These are phyloP conservation scores for Botrytis fragariae DNA, from an alignment of 2,329 filamentous ascomycete genomes.

Conservation along the genomic window DNA sequence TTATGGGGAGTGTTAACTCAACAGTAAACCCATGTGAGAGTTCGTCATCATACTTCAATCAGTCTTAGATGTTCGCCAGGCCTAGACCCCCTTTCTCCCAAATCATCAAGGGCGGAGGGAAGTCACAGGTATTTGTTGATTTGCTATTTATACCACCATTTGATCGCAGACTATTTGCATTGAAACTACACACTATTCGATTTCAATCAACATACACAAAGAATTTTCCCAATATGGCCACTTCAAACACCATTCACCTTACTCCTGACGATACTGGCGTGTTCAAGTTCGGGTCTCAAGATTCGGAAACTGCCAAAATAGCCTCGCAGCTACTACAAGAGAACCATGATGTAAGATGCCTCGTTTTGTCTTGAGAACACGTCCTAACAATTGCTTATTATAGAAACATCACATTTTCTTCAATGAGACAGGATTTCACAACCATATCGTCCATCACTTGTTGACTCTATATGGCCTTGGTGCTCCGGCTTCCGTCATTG, in stretches of 20 bases:
- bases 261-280: slow-evolving; percentile 51
- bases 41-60: neutral
- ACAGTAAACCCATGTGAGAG: neutral
- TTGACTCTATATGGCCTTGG: slow-evolving; percentile 75
- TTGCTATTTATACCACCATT: neutral
- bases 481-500: slow-evolving; percentile 58
- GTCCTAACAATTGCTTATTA: slow-evolving; percentile 39
- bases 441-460: slow-evolving; percentile 79
- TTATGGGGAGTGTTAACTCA: neutral
- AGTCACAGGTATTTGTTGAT: neutral
- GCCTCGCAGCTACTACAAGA: slow-evolving; percentile 69
- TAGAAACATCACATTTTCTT: slow-evolving; percentile 74
- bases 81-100: neutral
- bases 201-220: neutral
- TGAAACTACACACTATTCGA: neutral
- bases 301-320: slow-evolving; percentile 58
- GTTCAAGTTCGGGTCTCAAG: slow-evolving; percentile 47
- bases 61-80: neutral
- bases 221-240: slow-evolving; percentile 28
- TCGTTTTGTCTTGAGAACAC: neutral
- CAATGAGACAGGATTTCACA: slow-evolving; percentile 72
- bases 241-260: slow-evolving; percentile 47
- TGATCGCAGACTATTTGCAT: neutral
- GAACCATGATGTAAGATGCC: slow-evolving; percentile 58
- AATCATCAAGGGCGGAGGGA: neutral